Evolutionary conservation across 2,329 filamentous ascomycete genomes (phyloP).

Genomic region (Phoma herbarum): DNA sequence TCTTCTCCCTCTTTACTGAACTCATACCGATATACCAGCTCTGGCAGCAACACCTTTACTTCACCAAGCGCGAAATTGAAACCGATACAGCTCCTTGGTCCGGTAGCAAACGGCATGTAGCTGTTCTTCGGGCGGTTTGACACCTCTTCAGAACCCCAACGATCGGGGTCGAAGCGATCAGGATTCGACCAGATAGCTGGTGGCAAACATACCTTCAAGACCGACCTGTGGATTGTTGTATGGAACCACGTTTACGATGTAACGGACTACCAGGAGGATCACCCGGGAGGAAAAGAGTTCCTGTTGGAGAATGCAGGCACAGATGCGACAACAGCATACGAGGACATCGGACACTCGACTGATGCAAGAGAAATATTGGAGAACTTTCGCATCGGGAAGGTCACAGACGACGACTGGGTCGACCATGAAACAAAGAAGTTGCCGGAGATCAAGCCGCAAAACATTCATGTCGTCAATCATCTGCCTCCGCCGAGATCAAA

Average conservation of each 20-base stretch:
- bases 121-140: not conserved
- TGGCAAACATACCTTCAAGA: constrained; percentile 58
- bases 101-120: not conserved
- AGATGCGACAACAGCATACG: constrained; percentile 56
- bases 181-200: not conserved
- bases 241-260: constrained; percentile 63
- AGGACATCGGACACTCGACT: constrained; percentile 58
- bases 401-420: constrained; percentile 27
- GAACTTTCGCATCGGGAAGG: constrained; percentile 44
- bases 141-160: not conserved
- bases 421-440: constrained; percentile 44
- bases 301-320: constrained; percentile 55
- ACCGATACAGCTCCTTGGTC: not conserved
- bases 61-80: not conserved
- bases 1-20: not conserved
- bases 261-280: constrained; percentile 66
- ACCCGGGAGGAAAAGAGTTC: constrained; percentile 59
- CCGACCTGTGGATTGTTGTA: constrained; percentile 64
- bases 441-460: constrained; percentile 43
- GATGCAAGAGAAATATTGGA: constrained; percentile 56
- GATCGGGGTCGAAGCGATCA: not conserved
- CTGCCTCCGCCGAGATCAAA: constrained; percentile 23
- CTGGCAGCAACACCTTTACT: not conserved
- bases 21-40: not conserved
- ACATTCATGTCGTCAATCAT: constrained; percentile 23